Base-by-base conservation (phyloP, 345 rosid species). In the Murraya koenigii region DNA sequence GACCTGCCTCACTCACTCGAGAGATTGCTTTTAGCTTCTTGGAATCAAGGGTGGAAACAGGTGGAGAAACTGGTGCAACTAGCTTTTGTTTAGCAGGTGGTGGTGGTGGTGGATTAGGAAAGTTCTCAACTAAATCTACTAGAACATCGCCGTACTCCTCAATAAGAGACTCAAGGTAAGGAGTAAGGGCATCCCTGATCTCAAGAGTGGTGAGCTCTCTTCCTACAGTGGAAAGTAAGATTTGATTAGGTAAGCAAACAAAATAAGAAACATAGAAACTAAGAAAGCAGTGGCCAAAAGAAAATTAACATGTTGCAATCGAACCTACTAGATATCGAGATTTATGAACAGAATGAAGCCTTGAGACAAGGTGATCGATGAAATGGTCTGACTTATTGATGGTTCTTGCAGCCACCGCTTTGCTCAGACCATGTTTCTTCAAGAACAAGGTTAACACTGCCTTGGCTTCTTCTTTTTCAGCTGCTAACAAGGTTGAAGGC, bases 311-410 rank as follows among this genome's bases (percentile, higher is more conserved):
- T 41, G 65, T 69, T 52, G 90, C 78, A 81, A 79, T 80, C 96
- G 87, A 91, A 92, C 98, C 98, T 86, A 93, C 97, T 82, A 93
- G 98, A 86, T 94, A 93, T 69, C 97, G 89, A 61, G 97, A 82
- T 86, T 89, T 90, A 82, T 93, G 89, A 83, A 93, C 65, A 33
- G 92, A 87, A 83, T 94, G 95, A 38, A 94, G 98, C 82, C 84
- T 94, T 15, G 97, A 87, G 76, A 94, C 86, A 78, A 93, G 92
- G 81, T 94, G 97, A 66, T 90, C 94, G 56, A 90, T 83, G 82
- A 94, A 90, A 64, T 71, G 86, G 25, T 90, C 94, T 1, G 95
- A 93, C 70, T 89, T 90, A 82, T 94, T 93, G 82, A 89, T 87
- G 70, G 88, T 87, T 75, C 93, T 86, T 2, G 87, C 91, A 36